Evolutionary conservation across 805 yeast genomes (phyloP).

Genomic region (Candida hispaniensis): DNA sequence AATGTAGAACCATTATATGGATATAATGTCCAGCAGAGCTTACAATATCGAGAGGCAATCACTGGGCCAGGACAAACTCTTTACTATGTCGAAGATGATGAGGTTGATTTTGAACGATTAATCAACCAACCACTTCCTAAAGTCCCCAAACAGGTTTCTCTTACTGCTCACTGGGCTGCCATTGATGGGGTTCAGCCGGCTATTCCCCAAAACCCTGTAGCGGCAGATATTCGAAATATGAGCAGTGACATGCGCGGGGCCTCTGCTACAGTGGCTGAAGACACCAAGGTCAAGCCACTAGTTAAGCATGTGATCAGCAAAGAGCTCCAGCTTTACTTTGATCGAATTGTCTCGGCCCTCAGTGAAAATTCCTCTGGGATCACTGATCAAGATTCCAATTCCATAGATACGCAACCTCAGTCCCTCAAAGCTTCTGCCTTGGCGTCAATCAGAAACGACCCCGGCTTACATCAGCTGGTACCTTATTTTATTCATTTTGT

Average conservation of each 20-base stretch:
- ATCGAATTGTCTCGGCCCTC: conserved; percentile 74
- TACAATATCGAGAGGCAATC: conserved; percentile 57
- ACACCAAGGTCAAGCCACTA: conserved; percentile 57
- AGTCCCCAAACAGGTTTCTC: conserved; percentile 85
- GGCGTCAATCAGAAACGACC: conserved; percentile 75
- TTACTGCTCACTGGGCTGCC: conserved; percentile 90
- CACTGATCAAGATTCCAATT: background rate
- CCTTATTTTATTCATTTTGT: conserved; percentile 95
- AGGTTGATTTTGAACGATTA: conserved; percentile 84
- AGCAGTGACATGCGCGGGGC: conserved; percentile 81
- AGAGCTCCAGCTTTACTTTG: conserved; percentile 87
- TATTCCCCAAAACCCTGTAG: conserved; percentile 87
- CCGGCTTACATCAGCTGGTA: conserved; percentile 91
- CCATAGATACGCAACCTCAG: too few species aligned
- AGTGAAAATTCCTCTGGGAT: conserved; percentile 29
- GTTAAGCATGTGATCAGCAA: conserved; percentile 93
- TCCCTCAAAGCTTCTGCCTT: conserved; percentile 50
- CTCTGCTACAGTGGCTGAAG: conserved; percentile 43
- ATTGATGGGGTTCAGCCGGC: conserved; percentile 98
- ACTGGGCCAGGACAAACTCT: conserved; percentile 88
- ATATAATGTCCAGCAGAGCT: conserved; percentile 47
- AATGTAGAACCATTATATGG: conserved; percentile 94
- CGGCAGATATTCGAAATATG: conserved; percentile 59
- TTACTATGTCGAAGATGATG: conserved; percentile 84
- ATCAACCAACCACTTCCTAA: conserved; percentile 91